Evolutionary conservation across 495 filamentous ascomycete genomes (phyloP), one percentile per base, ranked within the genome.

Genomic region (Lepidopterella palustris): DNA sequence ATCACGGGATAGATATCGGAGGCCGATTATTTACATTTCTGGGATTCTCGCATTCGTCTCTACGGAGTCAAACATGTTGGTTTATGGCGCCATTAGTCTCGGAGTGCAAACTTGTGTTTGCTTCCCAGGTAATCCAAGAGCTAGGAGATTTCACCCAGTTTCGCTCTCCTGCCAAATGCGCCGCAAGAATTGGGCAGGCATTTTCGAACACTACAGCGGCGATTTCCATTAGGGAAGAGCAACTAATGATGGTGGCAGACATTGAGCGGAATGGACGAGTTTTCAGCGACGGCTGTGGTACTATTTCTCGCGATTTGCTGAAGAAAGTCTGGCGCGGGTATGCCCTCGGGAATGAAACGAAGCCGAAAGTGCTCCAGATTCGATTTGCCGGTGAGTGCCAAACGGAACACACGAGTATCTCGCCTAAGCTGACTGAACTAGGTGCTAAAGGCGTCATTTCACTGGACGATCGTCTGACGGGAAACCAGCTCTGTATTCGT

Each of bases 281-380:
- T 0, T 92, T 92, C 65, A 89, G 85, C 61, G 89, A 93, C 65
- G 89, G 89, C 0, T 82, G 88, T 5, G 89, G 88, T 6, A 88
- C 82, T 0, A 81, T 92, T 8, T 92, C 87, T 0, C 63, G 39
- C 11, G 68, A 73, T 0, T 72, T 87, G 0, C 69, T 84, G 25
- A 69, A 82, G n/a, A 71, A 69, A 0, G 78, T 88, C 13, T 79
- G 79, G 69, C 61, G 71, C 6, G 68, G 68, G 9, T 71, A 84
- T 13, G 72, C 77, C 11, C 58, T 65, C 4, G 73, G 71, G 26
- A 63, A 67, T 1, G 72, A 74, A 26, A 55, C 72, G 1, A 75
- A 72, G 10, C 80, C 87, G 0, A 87, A 85, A 0, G 77, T 80
- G 21, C 81, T 89, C 52, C 89, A 93, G 63, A 86, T 93, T 35